Percentiles rank a stretch among this genome's conserved stretches.
Evolutionary conservation across 345 rosid species (phyloP).

Genomic region (Euclidium syriacum): DNA sequence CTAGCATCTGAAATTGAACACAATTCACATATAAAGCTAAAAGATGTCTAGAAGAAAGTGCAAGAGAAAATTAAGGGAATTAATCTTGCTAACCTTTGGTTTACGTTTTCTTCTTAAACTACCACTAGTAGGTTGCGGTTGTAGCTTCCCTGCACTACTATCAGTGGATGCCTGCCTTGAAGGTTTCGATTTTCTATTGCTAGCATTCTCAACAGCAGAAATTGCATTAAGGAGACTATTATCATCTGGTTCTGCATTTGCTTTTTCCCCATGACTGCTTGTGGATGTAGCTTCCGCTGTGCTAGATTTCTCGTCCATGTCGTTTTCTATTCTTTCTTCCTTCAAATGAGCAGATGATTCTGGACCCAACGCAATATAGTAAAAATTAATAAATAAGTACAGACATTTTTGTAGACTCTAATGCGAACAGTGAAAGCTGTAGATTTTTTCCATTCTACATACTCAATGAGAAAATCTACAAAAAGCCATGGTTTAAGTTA

Average conservation of each 20-base stretch:
- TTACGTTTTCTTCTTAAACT: constrained; percentile 52
- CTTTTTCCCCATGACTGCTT: constrained; percentile 37
- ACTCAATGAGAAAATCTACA: constrained; percentile 7
- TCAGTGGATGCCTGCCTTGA: constrained; percentile 37
- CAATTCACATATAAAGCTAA: constrained; percentile 9
- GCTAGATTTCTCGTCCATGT: constrained; percentile 47
- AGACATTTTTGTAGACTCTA: not conserved
- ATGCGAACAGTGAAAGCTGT: not conserved
- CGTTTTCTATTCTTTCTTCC: constrained; percentile 47
- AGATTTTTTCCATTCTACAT: constrained; percentile 1
- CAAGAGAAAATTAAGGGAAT: constrained; percentile 2
- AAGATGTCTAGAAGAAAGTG: not conserved
- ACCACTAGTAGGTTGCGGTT: constrained; percentile 32
- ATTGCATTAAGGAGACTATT: constrained; percentile 33
- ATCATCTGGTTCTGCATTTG: constrained; percentile 41
- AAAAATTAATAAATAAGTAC: not conserved
- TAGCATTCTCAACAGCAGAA: constrained; percentile 37
- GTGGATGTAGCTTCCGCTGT: constrained; percentile 52
- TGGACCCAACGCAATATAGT: constrained; percentile 29
- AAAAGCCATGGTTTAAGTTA: not conserved
- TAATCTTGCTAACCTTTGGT: constrained; percentile 20
- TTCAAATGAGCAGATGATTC: constrained; percentile 68
- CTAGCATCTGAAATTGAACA: constrained; percentile 39
- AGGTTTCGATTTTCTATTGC: constrained; percentile 45
- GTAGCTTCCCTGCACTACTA: constrained; percentile 40